Percentiles rank a stretch among this genome's conserved stretches.
Evolutionary conservation across 129 eudicot species (phyloP).

Genomic region (Flaveria robusta): DNA sequence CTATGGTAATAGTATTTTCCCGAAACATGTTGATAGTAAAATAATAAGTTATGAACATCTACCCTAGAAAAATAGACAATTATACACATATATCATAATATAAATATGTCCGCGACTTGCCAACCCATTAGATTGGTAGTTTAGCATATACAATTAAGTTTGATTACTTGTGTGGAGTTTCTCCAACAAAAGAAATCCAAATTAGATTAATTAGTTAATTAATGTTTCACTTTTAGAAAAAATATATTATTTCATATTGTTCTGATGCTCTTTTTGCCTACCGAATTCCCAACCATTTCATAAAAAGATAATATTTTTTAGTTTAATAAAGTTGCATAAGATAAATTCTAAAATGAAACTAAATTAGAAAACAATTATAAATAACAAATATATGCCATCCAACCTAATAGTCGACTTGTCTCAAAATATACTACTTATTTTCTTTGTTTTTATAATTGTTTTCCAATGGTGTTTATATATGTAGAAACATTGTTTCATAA

Average conservation of each 20-base stretch:
- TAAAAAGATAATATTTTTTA: background rate
- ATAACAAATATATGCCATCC: background rate
- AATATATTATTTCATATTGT: conserved; percentile 11
- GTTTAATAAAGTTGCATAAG: background rate
- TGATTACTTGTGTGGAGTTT: conserved; percentile 18
- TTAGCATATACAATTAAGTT: conserved; percentile 5
- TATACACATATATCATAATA: background rate
- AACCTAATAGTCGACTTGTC: too few relatives aligned
- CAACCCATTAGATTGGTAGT: conserved; percentile 17
- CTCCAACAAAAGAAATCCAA: conserved; percentile 17
- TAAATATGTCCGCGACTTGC: background rate
- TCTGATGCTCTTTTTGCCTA: conserved; percentile 36
- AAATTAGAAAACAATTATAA: background rate
- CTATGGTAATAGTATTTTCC: background rate
- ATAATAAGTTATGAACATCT: background rate
- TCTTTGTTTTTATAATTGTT: too few relatives aligned
- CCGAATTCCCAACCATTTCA: conserved; percentile 25
- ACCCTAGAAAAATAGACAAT: background rate
- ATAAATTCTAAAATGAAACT: background rate
- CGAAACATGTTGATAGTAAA: background rate
- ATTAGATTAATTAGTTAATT: conserved; percentile 2
- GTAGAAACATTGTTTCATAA: too few relatives aligned
- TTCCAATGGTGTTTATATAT: too few relatives aligned
- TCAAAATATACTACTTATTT: too few relatives aligned
- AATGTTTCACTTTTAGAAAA: background rate